These are phyloP conservation scores for Ustilago curta DNA, from an alignment of 1,284 basidiomycete species.

Conservation along the genomic window DNA sequence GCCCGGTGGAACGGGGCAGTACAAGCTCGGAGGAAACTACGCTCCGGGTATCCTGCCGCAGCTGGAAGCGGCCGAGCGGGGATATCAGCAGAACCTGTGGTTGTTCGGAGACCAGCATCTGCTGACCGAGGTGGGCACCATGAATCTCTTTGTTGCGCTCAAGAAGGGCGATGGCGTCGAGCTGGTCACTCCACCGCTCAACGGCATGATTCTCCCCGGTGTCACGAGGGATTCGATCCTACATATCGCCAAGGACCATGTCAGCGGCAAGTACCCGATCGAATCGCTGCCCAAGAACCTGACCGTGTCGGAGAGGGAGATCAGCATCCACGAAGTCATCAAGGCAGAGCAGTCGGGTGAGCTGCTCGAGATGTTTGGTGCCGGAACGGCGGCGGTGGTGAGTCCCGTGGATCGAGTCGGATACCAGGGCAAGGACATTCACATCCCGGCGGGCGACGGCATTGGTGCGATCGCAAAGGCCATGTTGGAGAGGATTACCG, in stretches of 20 bases:
- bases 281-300: conserved; percentile 72
- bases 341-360: conserved; percentile 78
- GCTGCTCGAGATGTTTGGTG: conserved; percentile 91
- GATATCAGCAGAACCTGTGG: conserved; percentile 97
- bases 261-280: conserved; percentile 73
- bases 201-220: conserved; percentile 95
- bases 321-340: conserved; percentile 89
- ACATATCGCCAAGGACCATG: conserved; percentile 81
- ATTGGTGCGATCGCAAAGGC: conserved; percentile 86
- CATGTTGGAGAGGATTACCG: conserved; percentile 85
- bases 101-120: conserved; percentile 74
- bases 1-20: conserved; percentile 67
- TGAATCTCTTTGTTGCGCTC: conserved; percentile 95
- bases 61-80: conserved; percentile 81
- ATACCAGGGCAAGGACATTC: conserved; percentile 85
- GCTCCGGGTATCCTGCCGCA: conserved; percentile 75
- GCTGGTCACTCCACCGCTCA: conserved; percentile 78
- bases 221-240: conserved; percentile 90
- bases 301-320: conserved; percentile 82
- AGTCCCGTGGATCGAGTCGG: conserved; percentile 77
- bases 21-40: conserved; percentile 68
- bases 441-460: conserved; percentile 84
- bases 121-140: conserved; percentile 77
- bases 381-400: conserved; percentile 77
- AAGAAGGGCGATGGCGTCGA: conserved; percentile 77